A percentile compares a stretch with the other conserved stretches of the same genome.
Conservation (phyloP, 768 basidiomycete species). For the Tricholoma terreum region DNA sequence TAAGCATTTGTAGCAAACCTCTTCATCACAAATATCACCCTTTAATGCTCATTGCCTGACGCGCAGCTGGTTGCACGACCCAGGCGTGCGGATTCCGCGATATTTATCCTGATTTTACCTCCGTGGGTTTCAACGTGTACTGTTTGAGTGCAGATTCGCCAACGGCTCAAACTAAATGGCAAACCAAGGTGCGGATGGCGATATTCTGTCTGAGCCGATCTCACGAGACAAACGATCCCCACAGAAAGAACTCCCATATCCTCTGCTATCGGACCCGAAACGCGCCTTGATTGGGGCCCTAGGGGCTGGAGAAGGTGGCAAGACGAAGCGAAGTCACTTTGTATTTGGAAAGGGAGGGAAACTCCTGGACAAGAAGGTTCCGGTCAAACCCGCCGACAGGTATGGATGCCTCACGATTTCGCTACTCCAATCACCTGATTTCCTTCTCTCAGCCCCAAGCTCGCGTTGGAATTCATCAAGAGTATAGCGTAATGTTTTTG, state of each 20-base stretch:
- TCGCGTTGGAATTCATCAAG: constrained; percentile 69
- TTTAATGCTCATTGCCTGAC: background rate
- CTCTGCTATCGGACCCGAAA: constrained; percentile 87
- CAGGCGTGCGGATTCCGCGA: constrained; percentile 95
- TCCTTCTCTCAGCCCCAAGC: constrained; percentile 48
- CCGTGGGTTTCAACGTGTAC: constrained; percentile 62
- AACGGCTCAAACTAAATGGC: too few relatives aligned
- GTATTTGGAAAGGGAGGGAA: constrained; percentile 92
- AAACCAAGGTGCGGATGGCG: too few relatives aligned
- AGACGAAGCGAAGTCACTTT: constrained; percentile 91
- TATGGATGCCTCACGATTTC: constrained; percentile 23
- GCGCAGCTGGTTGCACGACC: constrained; percentile 79
- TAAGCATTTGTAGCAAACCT: constrained; percentile 38
- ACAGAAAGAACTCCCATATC: constrained; percentile 83
- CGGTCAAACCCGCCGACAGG: constrained; percentile 89
- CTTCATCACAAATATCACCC: background rate
- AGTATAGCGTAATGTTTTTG: too few relatives aligned
- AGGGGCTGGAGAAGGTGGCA: constrained; percentile 76
- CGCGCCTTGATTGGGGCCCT: constrained; percentile 73
- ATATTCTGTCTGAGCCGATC: too few relatives aligned
- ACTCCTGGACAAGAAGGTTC: constrained; percentile 77
- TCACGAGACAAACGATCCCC: too few relatives aligned
- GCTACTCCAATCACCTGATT: background rate
- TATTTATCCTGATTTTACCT: constrained; percentile 70
- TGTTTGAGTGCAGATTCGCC: too few relatives aligned